A percentile compares a stretch with the other conserved stretches of the same genome.
phyloP scores from a whole-genome alignment of 2,329 filamentous ascomycete genomes.

The Penicillium sp. region DNA sequence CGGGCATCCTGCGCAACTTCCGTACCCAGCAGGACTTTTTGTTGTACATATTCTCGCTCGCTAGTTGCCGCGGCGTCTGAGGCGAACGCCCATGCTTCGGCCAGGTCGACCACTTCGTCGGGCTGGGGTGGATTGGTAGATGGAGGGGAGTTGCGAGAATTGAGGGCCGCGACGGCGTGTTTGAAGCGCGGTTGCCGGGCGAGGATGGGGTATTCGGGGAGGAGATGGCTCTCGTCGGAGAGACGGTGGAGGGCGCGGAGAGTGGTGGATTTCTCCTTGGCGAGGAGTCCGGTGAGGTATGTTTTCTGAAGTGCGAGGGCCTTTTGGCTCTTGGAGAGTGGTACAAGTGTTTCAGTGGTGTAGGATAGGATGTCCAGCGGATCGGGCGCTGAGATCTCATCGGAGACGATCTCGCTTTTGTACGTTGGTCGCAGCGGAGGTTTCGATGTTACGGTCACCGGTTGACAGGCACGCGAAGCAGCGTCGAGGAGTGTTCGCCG shows the following conservation, averaged over 20 bases:
- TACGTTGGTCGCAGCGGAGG: conserved; percentile 18
- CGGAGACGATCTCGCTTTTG: conserved; percentile 11
- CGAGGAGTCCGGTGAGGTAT: conserved; percentile 40
- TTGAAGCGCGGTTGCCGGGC: conserved; percentile 41
- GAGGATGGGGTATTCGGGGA: conserved; percentile 44
- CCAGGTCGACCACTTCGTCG: conserved; percentile 36
- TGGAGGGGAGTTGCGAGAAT: conserved; percentile 20
- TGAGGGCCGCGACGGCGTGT: conserved; percentile 32
- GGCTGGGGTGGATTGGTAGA: conserved; percentile 20
- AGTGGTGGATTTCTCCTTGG: conserved; percentile 40
- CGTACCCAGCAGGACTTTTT: conserved; percentile 33
- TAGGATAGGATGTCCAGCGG: conserved; percentile 36
- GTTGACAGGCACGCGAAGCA: conserved; percentile 39
- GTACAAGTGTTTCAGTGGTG: conserved; percentile 34
- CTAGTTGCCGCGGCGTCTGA: conserved; percentile 34
- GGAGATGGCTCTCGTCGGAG: conserved; percentile 45
- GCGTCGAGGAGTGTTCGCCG: conserved; percentile 39
- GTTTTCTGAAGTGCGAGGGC: conserved; percentile 40
- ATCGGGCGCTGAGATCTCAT: conserved; percentile 23
- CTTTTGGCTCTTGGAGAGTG: conserved; percentile 39
- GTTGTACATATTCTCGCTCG: conserved; percentile 37
- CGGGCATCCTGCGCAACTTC: conserved; percentile 34
- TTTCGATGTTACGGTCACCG: conserved; percentile 29
- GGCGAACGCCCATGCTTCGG: conserved; percentile 45
- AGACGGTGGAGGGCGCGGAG: conserved; percentile 41